Percentiles rank a stretch among this genome's conserved stretches.
phyloP scores from a whole-genome alignment of 768 basidiomycete genomes.

The Lentinula boryana region DNA sequence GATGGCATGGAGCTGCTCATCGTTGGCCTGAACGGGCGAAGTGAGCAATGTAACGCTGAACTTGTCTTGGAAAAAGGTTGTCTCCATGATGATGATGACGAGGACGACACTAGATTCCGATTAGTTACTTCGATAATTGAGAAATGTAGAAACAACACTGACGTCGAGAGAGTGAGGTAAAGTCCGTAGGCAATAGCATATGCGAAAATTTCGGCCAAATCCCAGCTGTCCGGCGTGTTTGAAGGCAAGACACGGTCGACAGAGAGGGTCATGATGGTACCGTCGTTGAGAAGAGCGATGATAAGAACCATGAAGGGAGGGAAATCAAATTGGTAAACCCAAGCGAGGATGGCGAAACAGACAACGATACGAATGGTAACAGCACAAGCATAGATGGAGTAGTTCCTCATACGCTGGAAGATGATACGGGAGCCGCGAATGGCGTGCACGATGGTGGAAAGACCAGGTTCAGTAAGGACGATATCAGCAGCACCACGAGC shows the following conservation, averaged over 20 bases:
- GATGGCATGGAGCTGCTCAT: conserved; percentile 79
- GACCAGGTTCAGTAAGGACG: conserved; percentile 95
- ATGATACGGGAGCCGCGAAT: conserved; percentile 98
- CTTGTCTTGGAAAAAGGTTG: conserved; percentile 82
- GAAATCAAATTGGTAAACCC: conserved; percentile 97
- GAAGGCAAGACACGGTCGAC: conserved; percentile 95
- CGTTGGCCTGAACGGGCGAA: conserved; percentile 43
- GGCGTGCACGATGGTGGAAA: conserved; percentile 98
- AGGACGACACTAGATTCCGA: conserved; percentile 54
- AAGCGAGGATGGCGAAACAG: conserved; percentile 92
- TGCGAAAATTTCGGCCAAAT: conserved; percentile 91
- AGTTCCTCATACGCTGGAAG: conserved; percentile 99
- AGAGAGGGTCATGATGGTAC: conserved; percentile 98
- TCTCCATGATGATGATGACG: conserved; percentile 79
- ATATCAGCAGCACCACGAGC: conserved; percentile 99
- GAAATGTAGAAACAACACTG: conserved; percentile 24
- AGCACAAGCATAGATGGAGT: conserved; percentile 93
- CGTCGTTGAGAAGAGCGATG: conserved; percentile 95
- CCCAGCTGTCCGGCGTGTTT: conserved; percentile 91
- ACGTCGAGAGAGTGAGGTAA: conserved; percentile 91
- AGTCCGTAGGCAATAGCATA: conserved; percentile 95
- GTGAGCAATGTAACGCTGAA: conserved; percentile 64
- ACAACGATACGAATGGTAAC: conserved; percentile 99
- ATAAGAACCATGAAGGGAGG: conserved; percentile 99
- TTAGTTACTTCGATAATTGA: background rate